These are phyloP conservation scores for Lizanozyma gosingica DNA, from an alignment of 1,139 yeast genomes.

Conservation along the genomic window DNA sequence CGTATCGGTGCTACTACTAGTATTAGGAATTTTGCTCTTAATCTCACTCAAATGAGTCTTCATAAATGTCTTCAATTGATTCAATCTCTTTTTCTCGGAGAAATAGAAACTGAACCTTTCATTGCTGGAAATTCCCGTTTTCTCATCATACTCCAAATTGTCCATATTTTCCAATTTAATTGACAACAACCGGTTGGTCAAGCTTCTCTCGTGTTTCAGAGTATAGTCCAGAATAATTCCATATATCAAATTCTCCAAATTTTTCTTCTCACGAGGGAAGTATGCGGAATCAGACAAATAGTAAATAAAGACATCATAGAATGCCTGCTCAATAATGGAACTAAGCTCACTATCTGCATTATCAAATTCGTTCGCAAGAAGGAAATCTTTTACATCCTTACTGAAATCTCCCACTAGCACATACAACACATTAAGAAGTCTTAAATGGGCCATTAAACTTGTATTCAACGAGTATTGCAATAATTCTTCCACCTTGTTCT, in stretches of 20 bases:
- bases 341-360: constrained; percentile 34
- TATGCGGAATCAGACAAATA: constrained; percentile 62
- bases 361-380: constrained; percentile 39
- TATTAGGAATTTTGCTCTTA: constrained; percentile 13
- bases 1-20: not conserved
- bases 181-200: constrained; percentile 38
- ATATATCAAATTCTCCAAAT: constrained; percentile 54
- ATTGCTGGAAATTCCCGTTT: constrained; percentile 3
- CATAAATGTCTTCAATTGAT: constrained; percentile 33
- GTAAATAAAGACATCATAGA: constrained; percentile 64
- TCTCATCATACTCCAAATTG: constrained; percentile 16
- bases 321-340: constrained; percentile 60
- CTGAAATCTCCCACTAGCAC: constrained; percentile 55
- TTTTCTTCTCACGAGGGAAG: constrained; percentile 65
- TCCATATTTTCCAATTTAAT: constrained; percentile 33
- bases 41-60: constrained; percentile 26
- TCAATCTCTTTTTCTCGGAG: constrained; percentile 32
- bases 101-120: constrained; percentile 27
- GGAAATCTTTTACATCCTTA: constrained; percentile 53
- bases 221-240: constrained; percentile 43
- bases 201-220: constrained; percentile 40
- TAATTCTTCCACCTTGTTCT: constrained; percentile 55
- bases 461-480: constrained; percentile 57
- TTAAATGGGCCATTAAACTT: constrained; percentile 66
- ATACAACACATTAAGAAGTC: constrained; percentile 64